Base-by-base conservation (phyloP, 2,329 filamentous ascomycete species). In the Pseudohalonectria lignicola region DNA sequence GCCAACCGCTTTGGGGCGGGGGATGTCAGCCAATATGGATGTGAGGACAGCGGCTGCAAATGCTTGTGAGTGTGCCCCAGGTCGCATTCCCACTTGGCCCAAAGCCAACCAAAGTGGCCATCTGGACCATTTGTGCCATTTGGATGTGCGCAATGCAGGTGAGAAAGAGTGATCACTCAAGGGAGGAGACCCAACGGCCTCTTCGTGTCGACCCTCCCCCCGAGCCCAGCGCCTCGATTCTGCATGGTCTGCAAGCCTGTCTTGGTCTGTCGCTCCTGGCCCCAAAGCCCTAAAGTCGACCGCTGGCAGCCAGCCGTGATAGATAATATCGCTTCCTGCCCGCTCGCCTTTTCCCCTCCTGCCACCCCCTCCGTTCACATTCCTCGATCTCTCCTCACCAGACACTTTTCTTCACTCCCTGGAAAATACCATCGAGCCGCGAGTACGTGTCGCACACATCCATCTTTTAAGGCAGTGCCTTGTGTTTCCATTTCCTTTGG, bases 21-120 rank as follows among this genome's bases (percentile, higher is more conserved):
- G 32, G 23, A 40, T 39, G 40, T 36, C 25, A 37, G 43, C 40
- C 43, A 47, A 43, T 40, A 42, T 42, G 41, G 42, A 40, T 15
- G 20, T 11, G 20, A 25, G 33, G 33, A 45, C 42, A 45, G 49
- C 48, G 49, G 49, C 46, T 51, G 45, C 41, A 51, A 44, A 34
- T 40, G 36, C 39, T 16, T 13, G 32, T 28, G 20, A 23, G 20
- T 25, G 13, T 15, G 31, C 17, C 26, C 29, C 21, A 16, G 16
- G 36, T 38, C 26, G 36, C 36, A 31, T 38, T 23, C 36, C 35
- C 38, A 40, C 44, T 41, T 43, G 43, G 41, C 39, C 43, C 41
- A 35, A 23, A 40, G 42, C 33, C 34, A 40, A 38, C 45, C 43
- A 50, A 48, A 50, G 49, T 41, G 46, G 41, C 44, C 47, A 44